Evolutionary conservation across 1,139 yeast species (phyloP).

Genomic region (Yamadazyma buinensis): DNA sequence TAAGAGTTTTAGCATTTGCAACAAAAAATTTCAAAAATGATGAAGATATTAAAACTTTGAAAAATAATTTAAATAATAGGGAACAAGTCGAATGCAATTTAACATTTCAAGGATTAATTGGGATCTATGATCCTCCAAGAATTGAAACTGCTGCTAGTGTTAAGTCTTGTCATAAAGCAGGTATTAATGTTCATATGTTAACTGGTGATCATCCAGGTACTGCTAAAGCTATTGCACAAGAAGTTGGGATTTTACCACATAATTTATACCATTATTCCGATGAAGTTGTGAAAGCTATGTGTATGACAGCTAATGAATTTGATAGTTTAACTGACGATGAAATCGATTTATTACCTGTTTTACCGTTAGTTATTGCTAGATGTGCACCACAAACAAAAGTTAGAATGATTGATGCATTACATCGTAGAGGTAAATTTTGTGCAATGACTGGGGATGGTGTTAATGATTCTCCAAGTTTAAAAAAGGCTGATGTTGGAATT

Average conservation of each 20-base stretch:
- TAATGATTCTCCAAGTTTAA: conserved; percentile 78
- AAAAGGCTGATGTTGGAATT: conserved; percentile 79
- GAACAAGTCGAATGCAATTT: conserved; percentile 52
- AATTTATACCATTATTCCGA: conserved; percentile 60
- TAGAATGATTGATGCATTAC: conserved; percentile 78
- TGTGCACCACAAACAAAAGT: conserved; percentile 87
- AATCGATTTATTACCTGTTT: conserved; percentile 63
- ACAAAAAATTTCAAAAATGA: conserved; percentile 24
- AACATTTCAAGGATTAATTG: conserved; percentile 65
- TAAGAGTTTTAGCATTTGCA: conserved; percentile 74
- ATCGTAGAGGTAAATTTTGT: conserved; percentile 63
- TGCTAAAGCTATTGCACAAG: conserved; percentile 78
- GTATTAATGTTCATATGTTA: conserved; percentile 79
- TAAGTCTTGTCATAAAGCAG: conserved; percentile 66
- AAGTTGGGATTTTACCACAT: conserved; percentile 78
- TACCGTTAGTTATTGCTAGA: conserved; percentile 78
- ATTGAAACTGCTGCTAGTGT: conserved; percentile 69
- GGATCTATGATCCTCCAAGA: conserved; percentile 83
- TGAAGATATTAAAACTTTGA: conserved; percentile 9
- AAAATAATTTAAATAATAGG: conserved; percentile 32
- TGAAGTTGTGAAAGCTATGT: conserved; percentile 63
- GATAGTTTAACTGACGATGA: conserved; percentile 60
- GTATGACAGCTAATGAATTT: conserved; percentile 73
- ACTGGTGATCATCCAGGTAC: conserved; percentile 87
- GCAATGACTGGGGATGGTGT: conserved; percentile 93